Evolutionary conservation across 345 rosid genomes (phyloP), one percentile per base, ranked within the genome.

Genomic region (Boechera retrofracta): DNA sequence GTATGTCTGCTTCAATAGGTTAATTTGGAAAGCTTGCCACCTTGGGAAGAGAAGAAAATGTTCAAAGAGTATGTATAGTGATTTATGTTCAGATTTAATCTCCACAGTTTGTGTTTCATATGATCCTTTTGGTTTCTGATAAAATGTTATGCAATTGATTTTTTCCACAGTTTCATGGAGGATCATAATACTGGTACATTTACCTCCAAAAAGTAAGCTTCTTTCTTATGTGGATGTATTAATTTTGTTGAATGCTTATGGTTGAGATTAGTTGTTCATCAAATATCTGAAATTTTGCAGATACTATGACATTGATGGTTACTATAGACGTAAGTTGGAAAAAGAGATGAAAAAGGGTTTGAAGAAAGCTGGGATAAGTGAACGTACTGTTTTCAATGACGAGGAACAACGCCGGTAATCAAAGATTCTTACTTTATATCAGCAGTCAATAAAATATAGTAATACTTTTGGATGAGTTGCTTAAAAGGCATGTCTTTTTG

Each of bases 41-140:
- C 91, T 63, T 94, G 98, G 98, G 97, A 94, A 82, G 98, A 94
- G 89, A 94, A 92, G 85, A 92, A 91, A 80, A 84, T 91, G 93
- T 94, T 94, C 79, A 91, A 94, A 82, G 81, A 83, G 97, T 90
- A 86, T 75, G 93, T 72, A 24, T 10, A 6, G 60, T 70, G 36
- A 31, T 51, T 31, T 47, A 10, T 57, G 44, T 18, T 35, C 3
- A 2, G 44, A 10, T 59, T 1, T 8, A 7, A 16, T 10, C 16
- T 5, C 9, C 9, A 7, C 5, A 29, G 21, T 28, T 33, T 49
- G 24, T 59, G 38, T 21, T 38, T 24, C 61, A 31, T 39, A n/a
- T 39, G 24, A 38, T 0, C 44, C 44, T 58, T 66, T 11, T 24
- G 54, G 74, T 29, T 52, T 53, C 4, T 79, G 47, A 16, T 64